phyloP scores from a whole-genome alignment of 768 basidiomycete species.

The Pulveroboletus sp. region DNA sequence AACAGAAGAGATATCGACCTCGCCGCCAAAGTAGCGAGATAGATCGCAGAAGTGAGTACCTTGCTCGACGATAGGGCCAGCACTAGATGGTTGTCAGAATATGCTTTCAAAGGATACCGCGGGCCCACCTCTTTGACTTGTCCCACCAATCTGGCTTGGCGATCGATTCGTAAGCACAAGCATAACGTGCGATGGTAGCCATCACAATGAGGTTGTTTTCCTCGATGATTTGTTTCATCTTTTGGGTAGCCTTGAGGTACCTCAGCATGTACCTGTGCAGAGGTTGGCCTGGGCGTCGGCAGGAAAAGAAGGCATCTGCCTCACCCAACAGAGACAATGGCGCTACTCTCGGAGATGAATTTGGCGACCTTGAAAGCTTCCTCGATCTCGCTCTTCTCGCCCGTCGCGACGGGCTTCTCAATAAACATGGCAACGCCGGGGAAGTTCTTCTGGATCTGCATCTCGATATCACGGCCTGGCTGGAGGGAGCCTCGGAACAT shows the following conservation, averaged over 20 bases:
- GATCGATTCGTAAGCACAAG: slow-evolving; percentile 78
- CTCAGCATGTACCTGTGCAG: slow-evolving; percentile 80
- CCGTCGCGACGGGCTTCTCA: slow-evolving; percentile 90
- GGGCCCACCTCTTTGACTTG: slow-evolving; percentile 77
- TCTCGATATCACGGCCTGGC: slow-evolving; percentile 79
- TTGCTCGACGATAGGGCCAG: slow-evolving; percentile 83
- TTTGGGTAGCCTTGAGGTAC: slow-evolving; percentile 89
- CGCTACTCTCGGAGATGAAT: slow-evolving; percentile 61
- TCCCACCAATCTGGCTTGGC: slow-evolving; percentile 91
- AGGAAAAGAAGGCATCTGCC: slow-evolving; percentile 19
- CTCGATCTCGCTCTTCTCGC: slow-evolving; percentile 60
- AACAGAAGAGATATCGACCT: slow-evolving; percentile 81
- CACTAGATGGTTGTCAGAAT: slow-evolving; percentile 34
- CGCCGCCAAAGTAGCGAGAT: slow-evolving; percentile 95
- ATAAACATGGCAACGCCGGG: slow-evolving; percentile 87
- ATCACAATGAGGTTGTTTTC: slow-evolving; percentile 94
- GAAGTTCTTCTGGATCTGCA: slow-evolving; percentile 82
- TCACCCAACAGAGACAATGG: slow-evolving; percentile 87
- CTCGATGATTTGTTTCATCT: slow-evolving; percentile 94
- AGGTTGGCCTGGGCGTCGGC: neutral
- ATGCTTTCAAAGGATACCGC: neutral
- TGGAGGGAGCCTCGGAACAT: slow-evolving; percentile 82
- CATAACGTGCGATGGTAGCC: slow-evolving; percentile 94
- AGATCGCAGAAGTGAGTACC: slow-evolving; percentile 98
- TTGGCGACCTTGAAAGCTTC: slow-evolving; percentile 71